Evolutionary conservation across 2,329 filamentous ascomycete genomes (phyloP).

Genomic region (Alternaria ethzedia): DNA sequence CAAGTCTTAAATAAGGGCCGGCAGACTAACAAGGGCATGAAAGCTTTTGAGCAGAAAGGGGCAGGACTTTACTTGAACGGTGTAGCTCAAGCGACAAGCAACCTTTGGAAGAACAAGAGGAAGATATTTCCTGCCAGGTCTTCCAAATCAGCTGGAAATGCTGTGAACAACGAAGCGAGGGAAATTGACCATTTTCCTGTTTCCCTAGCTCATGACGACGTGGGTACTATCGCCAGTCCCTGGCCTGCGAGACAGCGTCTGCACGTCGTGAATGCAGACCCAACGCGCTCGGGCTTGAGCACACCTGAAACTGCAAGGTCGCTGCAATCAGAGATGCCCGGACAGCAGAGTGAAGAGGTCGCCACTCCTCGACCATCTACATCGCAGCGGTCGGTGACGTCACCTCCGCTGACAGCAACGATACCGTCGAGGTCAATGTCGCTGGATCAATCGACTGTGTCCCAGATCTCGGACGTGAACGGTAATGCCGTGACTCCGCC

Average conservation of each 20-base stretch:
- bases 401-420: neutral
- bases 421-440: neutral
- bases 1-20: neutral
- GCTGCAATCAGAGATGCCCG: neutral
- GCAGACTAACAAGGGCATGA: neutral
- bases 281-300: neutral
- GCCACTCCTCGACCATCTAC: neutral
- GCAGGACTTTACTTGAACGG: neutral
- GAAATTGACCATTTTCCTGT: neutral
- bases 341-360: neutral
- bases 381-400: neutral
- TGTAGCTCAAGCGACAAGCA: neutral
- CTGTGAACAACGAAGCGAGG: neutral
- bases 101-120: neutral
- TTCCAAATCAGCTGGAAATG: neutral
- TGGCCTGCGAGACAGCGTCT: neutral
- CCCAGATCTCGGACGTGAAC: neutral
- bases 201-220: neutral
- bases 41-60: neutral
- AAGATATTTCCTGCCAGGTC: neutral
- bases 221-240: neutral
- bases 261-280: neutral
- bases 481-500: neutral
- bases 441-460: neutral
- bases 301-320: neutral